phyloP scores from a whole-genome alignment of 2,329 filamentous ascomycete species.

The Leptosphaerulina australis region DNA sequence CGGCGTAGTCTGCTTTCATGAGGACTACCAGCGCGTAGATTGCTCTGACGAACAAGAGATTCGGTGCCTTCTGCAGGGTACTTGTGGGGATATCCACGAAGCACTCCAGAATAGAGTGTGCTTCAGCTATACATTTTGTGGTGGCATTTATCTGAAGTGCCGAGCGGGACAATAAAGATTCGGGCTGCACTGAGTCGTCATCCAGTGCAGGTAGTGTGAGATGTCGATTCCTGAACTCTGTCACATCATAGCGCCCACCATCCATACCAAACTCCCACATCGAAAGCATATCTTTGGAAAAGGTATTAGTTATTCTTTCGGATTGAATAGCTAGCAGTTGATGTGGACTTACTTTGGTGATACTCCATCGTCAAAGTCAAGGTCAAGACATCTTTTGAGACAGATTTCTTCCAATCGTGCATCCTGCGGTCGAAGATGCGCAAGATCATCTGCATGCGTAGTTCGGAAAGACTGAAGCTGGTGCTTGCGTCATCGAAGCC shows the following conservation, averaged over 20 bases:
- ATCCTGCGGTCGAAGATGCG: constrained; percentile 45
- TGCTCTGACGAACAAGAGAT: constrained; percentile 40
- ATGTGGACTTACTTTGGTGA: constrained; percentile 26
- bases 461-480: constrained; percentile 45
- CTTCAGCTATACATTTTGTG: constrained; percentile 41
- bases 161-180: constrained; percentile 41
- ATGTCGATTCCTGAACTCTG: constrained; percentile 43
- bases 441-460: constrained; percentile 45
- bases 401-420: constrained; percentile 44
- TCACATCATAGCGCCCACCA: constrained; percentile 44
- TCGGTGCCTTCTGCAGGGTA: constrained; percentile 34
- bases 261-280: constrained; percentile 50
- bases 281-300: constrained; percentile 32
- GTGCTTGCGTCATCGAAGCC: constrained; percentile 48
- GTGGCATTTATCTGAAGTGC: constrained; percentile 46
- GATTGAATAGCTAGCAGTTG: neutral
- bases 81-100: constrained; percentile 32
- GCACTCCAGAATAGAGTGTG: constrained; percentile 42
- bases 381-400: constrained; percentile 41
- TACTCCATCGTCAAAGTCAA: constrained; percentile 38
- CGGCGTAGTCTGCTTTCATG: constrained; percentile 45
- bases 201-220: constrained; percentile 44
- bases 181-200: constrained; percentile 42
- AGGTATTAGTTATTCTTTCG: neutral
- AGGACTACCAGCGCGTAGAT: constrained; percentile 43